phyloP scores from a whole-genome alignment of 345 rosid species.

The Crucihimalaya himalaica region DNA sequence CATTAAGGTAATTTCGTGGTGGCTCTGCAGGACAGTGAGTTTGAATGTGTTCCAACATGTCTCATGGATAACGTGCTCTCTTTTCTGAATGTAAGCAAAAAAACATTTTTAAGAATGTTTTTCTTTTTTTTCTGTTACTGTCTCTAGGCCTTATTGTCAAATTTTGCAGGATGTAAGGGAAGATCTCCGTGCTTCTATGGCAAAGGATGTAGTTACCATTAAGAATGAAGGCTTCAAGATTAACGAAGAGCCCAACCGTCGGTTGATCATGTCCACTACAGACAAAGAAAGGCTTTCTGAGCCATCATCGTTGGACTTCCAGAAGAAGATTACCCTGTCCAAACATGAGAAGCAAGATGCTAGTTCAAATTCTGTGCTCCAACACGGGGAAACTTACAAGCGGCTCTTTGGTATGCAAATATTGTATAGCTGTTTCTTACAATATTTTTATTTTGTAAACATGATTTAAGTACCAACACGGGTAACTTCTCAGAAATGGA shows the following conservation, averaged over 20 bases:
- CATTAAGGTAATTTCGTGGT: constrained; percentile 5
- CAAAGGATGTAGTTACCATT: constrained; percentile 71
- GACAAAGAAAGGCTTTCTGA: constrained; percentile 39
- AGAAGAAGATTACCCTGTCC: constrained; percentile 69
- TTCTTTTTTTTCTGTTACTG: neutral
- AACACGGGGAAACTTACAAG: constrained; percentile 51
- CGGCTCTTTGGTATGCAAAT: constrained; percentile 60
- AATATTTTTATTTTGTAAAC: neutral
- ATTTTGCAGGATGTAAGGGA: constrained; percentile 80
- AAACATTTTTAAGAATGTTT: neutral
- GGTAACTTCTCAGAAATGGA: constrained; percentile 68
- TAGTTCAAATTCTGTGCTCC: constrained; percentile 47
- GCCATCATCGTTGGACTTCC: constrained; percentile 60
- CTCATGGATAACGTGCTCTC: constrained; percentile 87
- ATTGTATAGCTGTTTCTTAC: constrained; percentile 2
- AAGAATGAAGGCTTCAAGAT: constrained; percentile 75
- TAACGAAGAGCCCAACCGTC: constrained; percentile 43
- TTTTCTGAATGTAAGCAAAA: constrained; percentile 70
- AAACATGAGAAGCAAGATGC: constrained; percentile 67
- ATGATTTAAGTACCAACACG: neutral
- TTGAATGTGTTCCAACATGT: constrained; percentile 93
- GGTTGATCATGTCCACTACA: constrained; percentile 28
- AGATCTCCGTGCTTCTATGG: constrained; percentile 92
- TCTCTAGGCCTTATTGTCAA: constrained; percentile 40
- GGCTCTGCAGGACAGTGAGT: constrained; percentile 67